Percentiles rank a stretch among this genome's conserved stretches.
Conservation (phyloP, 768 basidiomycete genomes). For the Collybiopsis confluens region DNA sequence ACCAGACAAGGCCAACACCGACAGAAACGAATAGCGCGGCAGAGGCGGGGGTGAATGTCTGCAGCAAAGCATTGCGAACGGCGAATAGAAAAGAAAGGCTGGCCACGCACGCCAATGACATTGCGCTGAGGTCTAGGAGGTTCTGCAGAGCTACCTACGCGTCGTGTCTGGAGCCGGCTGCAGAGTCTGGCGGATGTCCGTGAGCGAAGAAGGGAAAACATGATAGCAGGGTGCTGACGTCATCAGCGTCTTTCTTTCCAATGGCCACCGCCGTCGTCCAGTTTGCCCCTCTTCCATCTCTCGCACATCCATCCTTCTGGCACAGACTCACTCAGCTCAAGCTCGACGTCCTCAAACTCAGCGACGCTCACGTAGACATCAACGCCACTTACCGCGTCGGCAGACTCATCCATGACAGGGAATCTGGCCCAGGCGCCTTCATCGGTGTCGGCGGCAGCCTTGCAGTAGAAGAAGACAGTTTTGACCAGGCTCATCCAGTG, state of each 20-base stretch:
- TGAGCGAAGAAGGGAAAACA: neutral
- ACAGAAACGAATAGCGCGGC: slow-evolving; percentile 82
- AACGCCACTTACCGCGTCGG: slow-evolving; percentile 69
- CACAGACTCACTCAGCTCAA: slow-evolving; percentile 85
- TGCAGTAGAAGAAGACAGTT: slow-evolving; percentile 60
- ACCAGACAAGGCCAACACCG: slow-evolving; percentile 77
- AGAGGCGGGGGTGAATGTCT: slow-evolving; percentile 92
- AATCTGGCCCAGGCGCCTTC: slow-evolving; percentile 56
- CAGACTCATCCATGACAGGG: slow-evolving; percentile 68
- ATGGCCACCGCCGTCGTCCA: slow-evolving; percentile 64
- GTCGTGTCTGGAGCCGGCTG: neutral
- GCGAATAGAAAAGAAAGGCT: neutral
- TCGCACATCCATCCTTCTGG: slow-evolving; percentile 92
- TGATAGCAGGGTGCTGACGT: neutral
- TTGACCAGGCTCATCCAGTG: slow-evolving; percentile 41
- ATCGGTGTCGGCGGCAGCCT: slow-evolving; percentile 71
- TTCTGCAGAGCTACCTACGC: neutral
- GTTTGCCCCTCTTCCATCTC: slow-evolving; percentile 83
- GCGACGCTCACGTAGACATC: slow-evolving; percentile 64
- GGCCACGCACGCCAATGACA: slow-evolving; percentile 14
- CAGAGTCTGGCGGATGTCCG: too few relatives aligned
- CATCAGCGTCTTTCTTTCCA: neutral
- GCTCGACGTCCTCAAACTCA: slow-evolving; percentile 84
- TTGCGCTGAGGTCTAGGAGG: slow-evolving; percentile 4
- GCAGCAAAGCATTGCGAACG: neutral